Percentiles rank a stretch among this genome's conserved stretches.
Evolutionary conservation across 371 early-diverging fungal genomes (phyloP).

Genomic region (Mortierella sp.): DNA sequence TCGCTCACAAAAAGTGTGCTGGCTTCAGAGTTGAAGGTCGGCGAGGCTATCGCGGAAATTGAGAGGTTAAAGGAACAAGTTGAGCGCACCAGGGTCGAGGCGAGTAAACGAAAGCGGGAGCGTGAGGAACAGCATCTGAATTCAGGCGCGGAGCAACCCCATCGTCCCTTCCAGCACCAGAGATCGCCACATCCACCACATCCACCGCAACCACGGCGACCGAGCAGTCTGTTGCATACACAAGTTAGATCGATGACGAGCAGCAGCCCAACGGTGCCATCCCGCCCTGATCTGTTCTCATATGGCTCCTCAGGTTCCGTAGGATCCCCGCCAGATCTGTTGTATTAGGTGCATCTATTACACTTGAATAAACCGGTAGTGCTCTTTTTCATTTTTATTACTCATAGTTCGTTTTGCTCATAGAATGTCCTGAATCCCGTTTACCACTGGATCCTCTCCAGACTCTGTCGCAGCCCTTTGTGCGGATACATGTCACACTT

Average conservation of each 20-base stretch:
- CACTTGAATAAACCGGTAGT: not conserved
- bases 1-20: conserved; percentile 33
- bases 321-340: conserved; percentile 32
- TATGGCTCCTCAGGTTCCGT: not conserved
- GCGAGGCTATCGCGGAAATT: conserved; percentile 28
- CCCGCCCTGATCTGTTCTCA: conserved; percentile 1
- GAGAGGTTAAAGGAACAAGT: conserved; percentile 33
- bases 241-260: not conserved
- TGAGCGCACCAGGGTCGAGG: conserved; percentile 15
- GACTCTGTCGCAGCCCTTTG: conserved; percentile 33
- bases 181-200: not conserved
- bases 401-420: too few relatives aligned
- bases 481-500: conserved; percentile 55
- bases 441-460: conserved; percentile 39
- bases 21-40: conserved; percentile 30
- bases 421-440: not conserved
- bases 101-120: conserved; percentile 2
- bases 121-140: not conserved
- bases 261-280: not conserved
- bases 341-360: conserved; percentile 21
- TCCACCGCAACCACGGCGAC: too few relatives aligned
- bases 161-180: conserved; percentile 4
- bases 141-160: not conserved
- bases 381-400: too few relatives aligned
- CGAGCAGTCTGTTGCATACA: too few relatives aligned